Percentiles rank a stretch among this genome's conserved stretches.
Conservation (phyloP, 495 filamentous ascomycete species). For the Trypethelium eluteriae region DNA sequence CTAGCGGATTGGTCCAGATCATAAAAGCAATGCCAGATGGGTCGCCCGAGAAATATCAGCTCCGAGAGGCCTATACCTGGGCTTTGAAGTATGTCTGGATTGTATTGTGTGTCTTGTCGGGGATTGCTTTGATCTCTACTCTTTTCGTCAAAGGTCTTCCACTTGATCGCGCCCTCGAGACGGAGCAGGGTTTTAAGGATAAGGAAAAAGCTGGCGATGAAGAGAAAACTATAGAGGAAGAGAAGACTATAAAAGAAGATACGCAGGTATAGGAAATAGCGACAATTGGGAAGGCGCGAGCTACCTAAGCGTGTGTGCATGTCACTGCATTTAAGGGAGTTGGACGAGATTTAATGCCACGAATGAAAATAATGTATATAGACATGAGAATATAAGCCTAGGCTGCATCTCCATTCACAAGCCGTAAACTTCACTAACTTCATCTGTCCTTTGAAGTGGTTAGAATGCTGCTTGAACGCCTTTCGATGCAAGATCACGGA, state of each 20-base stretch:
- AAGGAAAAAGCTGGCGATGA: conserved; percentile 28
- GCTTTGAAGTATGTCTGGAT: conserved; percentile 34
- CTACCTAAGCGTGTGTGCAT: not conserved
- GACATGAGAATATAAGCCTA: not conserved
- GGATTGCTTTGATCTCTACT: conserved; percentile 44
- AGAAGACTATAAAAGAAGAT: not conserved
- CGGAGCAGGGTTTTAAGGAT: conserved; percentile 34
- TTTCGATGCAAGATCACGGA: too few species aligned
- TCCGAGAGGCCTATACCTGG: conserved; percentile 36
- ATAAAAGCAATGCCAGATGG: conserved; percentile 35
- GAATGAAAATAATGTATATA: not conserved
- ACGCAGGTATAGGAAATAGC: not conserved
- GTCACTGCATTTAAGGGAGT: not conserved
- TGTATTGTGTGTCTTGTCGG: conserved; percentile 45
- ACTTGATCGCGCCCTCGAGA: conserved; percentile 30
- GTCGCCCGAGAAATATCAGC: conserved; percentile 25
- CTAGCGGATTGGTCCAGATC: conserved; percentile 42
- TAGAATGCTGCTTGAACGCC: too few species aligned
- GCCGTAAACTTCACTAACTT: too few species aligned
- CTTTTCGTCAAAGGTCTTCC: conserved; percentile 41
- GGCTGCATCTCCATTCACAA: too few species aligned
- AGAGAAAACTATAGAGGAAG: not conserved
- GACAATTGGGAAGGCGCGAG: not conserved
- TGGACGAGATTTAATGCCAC: not conserved
- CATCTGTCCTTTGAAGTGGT: too few species aligned